phyloP scores from a whole-genome alignment of 192 early-diverging fungal genomes.

The Backusella tarrabulga region DNA sequence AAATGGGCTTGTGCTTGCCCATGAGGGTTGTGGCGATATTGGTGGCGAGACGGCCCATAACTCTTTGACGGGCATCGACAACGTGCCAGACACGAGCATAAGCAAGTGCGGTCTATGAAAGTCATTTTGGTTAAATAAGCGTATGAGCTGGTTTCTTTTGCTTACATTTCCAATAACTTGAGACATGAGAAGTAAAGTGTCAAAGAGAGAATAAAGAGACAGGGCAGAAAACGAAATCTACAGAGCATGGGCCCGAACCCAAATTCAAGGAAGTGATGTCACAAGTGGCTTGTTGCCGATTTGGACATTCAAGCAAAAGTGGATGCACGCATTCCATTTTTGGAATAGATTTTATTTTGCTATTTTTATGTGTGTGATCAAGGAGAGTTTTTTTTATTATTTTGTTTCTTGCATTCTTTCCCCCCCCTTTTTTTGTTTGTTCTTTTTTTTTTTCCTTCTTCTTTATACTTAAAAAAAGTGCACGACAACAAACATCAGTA shows the following conservation, averaged over 20 bases:
- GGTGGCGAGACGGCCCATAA: conserved; percentile 84
- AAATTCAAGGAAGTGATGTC: neutral
- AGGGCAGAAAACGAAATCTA: conserved; percentile 4
- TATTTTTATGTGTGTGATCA: neutral
- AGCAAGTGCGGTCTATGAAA: conserved; percentile 68
- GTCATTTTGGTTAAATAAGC: neutral
- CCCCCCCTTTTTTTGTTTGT: neutral
- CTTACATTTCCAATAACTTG: conserved; percentile 57
- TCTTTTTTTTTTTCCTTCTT: neutral
- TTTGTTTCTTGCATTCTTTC: no score
- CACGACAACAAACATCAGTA: no score
- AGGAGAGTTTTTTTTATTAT: no score
- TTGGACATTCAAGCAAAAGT: neutral
- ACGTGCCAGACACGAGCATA: conserved; percentile 91
- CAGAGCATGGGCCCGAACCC: neutral
- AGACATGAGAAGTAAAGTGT: conserved; percentile 39
- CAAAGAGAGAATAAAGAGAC: conserved; percentile 5
- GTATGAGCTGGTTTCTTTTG: neutral
- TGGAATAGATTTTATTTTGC: neutral
- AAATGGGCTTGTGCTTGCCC: conserved; percentile 97
- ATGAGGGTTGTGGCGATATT: conserved; percentile 87
- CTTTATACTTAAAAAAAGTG: neutral
- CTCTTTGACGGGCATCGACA: conserved; percentile 83
- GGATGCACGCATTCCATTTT: neutral
- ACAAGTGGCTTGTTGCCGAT: neutral